Evolutionary conservation across 495 filamentous ascomycete genomes (phyloP).

Genomic region (Trichoderma gamsii): DNA sequence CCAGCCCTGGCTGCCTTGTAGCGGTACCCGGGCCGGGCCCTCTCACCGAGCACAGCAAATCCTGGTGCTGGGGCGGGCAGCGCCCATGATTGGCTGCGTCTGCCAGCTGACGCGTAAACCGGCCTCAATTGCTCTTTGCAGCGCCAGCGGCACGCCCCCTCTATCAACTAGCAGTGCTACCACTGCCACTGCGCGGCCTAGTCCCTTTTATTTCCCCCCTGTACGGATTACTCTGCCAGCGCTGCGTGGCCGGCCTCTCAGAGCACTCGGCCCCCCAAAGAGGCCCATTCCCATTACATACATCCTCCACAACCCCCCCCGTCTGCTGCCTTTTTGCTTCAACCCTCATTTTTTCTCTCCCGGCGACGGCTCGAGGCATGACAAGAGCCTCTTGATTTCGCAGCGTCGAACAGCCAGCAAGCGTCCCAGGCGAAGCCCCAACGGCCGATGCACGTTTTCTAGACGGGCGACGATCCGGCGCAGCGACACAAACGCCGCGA

Average conservation of each 20-base stretch:
- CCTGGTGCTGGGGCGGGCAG: background rate
- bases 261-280: background rate
- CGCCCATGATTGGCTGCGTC: slow-evolving; percentile 14
- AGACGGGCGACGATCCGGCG: background rate
- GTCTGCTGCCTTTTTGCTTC: slow-evolving; percentile 8
- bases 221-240: background rate
- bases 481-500: background rate
- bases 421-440: background rate
- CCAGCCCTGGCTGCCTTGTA: slow-evolving; percentile 1
- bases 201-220: slow-evolving; percentile 13
- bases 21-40: background rate
- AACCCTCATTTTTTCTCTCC: background rate
- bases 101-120: slow-evolving; percentile 18
- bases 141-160: background rate
- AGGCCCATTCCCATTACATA: background rate
- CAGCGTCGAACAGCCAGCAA: slow-evolving; percentile 1
- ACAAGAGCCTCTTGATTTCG: background rate
- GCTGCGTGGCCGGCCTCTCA: background rate
- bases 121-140: background rate
- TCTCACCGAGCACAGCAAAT: slow-evolving; percentile 10
- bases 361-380: slow-evolving; percentile 7
- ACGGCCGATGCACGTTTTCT: background rate
- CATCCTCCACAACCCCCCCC: slow-evolving; percentile 5
- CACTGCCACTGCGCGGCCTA: background rate
- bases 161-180: background rate